Evolutionary conservation across 129 eudicot species (phyloP), one percentile per base, ranked within the genome.

Genomic region (Saussurea involucrata): DNA sequence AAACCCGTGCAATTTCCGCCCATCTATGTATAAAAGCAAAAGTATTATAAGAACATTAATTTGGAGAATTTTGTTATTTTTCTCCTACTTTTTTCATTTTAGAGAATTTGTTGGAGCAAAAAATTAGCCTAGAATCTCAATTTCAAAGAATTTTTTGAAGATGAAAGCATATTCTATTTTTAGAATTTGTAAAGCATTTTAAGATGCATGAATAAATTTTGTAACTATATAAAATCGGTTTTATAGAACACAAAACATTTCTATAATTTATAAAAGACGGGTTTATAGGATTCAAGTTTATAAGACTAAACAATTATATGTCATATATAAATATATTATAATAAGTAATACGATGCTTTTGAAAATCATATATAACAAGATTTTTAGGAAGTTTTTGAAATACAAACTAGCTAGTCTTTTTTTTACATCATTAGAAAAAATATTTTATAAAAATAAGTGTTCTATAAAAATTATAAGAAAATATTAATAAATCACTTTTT

Each of bases 1-100:
- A 17, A 64, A 25, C 22, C 20, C 55, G 64, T 40, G 79, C 79
- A 64, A 75, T 75, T 40, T 75, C 29, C 28, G 63, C 63, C 79
- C 79, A 75, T 63, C 79, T 44, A 44, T 13, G 4, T 44, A 44
- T 12, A 44, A 44, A 44, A 44, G 18, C n/a, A 13, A 12, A 42
- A 12, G 53, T 44, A 44, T 12, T n/a, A n/a, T n/a, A n/a, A n/a
- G n/a, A n/a, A n/a, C n/a, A n/a, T n/a, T n/a, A 42, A 11, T 42
- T 40, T 42, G 3, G 4, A 42, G n/a, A 42, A 42, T 42, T 42
- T 42, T 10, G n/a, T 17, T 12, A 42, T 42, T 1, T 42, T 10
- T 10, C 53, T 10, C 13, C 15, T 42, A 42, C n/a, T 42, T 42
- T 32, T 37, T 37, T 37, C 34, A 32, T 37, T 8, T 40, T 42